phyloP scores from a whole-genome alignment of 768 basidiomycete species.

The Kwoniella sp. region DNA sequence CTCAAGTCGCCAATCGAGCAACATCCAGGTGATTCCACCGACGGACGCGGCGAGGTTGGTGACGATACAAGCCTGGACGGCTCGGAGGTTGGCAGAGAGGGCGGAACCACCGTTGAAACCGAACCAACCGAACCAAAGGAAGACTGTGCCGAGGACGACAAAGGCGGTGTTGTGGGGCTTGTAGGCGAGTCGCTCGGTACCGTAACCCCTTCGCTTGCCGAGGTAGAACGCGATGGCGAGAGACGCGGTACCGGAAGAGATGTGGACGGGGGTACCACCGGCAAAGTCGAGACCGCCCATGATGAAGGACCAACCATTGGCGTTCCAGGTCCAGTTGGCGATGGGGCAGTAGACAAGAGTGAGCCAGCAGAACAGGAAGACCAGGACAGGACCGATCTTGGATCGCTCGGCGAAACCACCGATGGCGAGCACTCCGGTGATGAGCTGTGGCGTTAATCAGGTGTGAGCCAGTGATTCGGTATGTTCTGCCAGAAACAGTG shows the following conservation, averaged over 20 bases:
- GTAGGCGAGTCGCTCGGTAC: constrained; percentile 56
- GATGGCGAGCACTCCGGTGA: constrained; percentile 49
- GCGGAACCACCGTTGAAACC: constrained; percentile 91
- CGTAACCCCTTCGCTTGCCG: constrained; percentile 65
- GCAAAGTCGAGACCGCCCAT: constrained; percentile 80
- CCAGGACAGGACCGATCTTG: constrained; percentile 68
- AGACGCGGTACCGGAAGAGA: constrained; percentile 63
- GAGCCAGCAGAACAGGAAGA: constrained; percentile 77
- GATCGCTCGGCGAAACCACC: constrained; percentile 77
- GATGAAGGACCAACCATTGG: constrained; percentile 74
- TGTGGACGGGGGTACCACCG: constrained; percentile 54
- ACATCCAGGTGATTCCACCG: constrained; percentile 73
- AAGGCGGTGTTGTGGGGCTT: constrained; percentile 82
- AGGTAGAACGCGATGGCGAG: constrained; percentile 83
- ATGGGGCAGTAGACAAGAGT: constrained; percentile 84
- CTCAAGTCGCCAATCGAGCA: constrained; percentile 71
- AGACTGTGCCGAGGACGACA: constrained; percentile 75
- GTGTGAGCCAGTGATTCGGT: background rate
- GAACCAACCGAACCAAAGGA: constrained; percentile 78
- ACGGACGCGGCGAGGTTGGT: constrained; percentile 76
- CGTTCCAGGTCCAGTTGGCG: constrained; percentile 70
- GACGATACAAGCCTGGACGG: constrained; percentile 79
- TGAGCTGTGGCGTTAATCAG: constrained; percentile 16
- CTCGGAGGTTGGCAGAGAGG: constrained; percentile 74
- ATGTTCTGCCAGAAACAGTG: too few relatives aligned